Conservation (phyloP, 495 filamentous ascomycete genomes). For the Talaromyces borbonicus region DNA sequence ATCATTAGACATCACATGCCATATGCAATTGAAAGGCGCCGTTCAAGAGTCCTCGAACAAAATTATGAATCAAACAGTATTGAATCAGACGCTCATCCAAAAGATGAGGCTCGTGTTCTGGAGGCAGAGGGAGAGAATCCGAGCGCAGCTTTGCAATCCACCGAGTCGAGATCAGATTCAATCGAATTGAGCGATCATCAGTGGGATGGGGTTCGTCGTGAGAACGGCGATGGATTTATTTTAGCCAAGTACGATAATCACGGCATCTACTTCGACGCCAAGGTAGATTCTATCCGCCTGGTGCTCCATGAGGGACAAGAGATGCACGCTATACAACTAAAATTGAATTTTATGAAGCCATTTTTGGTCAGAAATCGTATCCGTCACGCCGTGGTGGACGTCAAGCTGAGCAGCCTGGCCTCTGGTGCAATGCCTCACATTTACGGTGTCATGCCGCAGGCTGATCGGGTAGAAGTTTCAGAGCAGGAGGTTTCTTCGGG, state of each 20-base stretch:
- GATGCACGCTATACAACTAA: conserved; percentile 2
- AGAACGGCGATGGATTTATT: conserved; percentile 1
- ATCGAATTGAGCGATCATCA: not conserved
- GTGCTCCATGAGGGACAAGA: not conserved
- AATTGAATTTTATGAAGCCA: conserved; percentile 5
- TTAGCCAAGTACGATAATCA: conserved; percentile 5
- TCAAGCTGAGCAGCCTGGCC: not conserved
- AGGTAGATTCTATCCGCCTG: not conserved
- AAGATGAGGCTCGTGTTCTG: not conserved
- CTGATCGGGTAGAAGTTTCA: conserved; percentile 4
- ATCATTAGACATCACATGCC: not conserved
- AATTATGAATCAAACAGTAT: too few relatives aligned
- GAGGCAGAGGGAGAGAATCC: not conserved
- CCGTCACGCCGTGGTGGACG: not conserved
- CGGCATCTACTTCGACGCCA: conserved; percentile 1
- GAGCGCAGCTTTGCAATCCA: not conserved
- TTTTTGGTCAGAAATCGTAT: conserved; percentile 1
- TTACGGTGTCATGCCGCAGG: conserved; percentile 1
- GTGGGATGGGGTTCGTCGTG: conserved; percentile 2
- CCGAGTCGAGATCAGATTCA: not conserved
- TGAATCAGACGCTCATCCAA: too few relatives aligned
- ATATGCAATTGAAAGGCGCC: not conserved
- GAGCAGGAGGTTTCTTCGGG: conserved; percentile 3
- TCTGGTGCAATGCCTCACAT: not conserved
- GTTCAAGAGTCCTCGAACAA: too few relatives aligned